Evolutionary conservation across 495 filamentous ascomycete genomes (phyloP).

Genomic region (Aspergillus indologenus): DNA sequence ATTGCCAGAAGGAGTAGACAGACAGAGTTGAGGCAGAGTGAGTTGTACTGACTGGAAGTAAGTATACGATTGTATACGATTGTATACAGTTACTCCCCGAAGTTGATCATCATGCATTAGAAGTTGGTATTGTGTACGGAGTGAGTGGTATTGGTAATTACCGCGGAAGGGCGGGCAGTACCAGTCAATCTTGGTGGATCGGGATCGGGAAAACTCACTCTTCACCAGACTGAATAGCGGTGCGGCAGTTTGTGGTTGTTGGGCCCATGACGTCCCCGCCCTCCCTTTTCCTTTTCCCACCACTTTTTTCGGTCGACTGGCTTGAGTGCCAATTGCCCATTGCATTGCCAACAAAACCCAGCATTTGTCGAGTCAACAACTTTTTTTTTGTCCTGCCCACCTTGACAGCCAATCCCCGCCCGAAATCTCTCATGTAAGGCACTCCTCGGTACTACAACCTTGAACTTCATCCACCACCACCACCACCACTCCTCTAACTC

Average conservation of each 20-base stretch:
- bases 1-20: neutral
- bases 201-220: conserved; percentile 12
- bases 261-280: conserved; percentile 16
- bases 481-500: neutral
- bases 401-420: too few relatives aligned
- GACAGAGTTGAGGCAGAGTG: neutral
- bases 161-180: neutral
- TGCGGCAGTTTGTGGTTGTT: conserved; percentile 7
- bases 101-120: too few relatives aligned
- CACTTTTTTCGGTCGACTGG: conserved; percentile 16
- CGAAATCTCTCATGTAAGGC: conserved; percentile 2
- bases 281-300: conserved; percentile 16
- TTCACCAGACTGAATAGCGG: neutral
- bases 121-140: neutral
- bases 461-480: neutral
- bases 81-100: too few relatives aligned
- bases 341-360: conserved; percentile 4
- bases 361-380: neutral
- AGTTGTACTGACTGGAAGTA: too few relatives aligned
- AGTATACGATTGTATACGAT: too few relatives aligned
- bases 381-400: too few relatives aligned
- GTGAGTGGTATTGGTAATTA: neutral
- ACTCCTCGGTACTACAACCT: neutral
- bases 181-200: neutral
- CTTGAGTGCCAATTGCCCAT: too few relatives aligned